Percentiles rank a stretch among this genome's conserved stretches.
Evolutionary conservation across 345 rosid genomes (phyloP).

Genomic region (Brassica napus): DNA sequence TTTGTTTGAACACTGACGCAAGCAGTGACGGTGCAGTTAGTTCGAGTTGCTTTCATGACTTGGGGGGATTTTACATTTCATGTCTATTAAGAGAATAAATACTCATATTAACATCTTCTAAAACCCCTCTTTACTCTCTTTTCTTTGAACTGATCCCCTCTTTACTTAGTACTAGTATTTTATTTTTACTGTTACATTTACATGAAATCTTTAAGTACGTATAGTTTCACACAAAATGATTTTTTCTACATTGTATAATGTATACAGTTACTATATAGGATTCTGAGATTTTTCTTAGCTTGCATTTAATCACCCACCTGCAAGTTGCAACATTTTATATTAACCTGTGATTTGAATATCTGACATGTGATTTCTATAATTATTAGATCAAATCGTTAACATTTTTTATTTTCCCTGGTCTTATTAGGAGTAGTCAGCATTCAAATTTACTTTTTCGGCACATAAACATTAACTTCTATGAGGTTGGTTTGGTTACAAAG

Average conservation of each 20-base stretch:
- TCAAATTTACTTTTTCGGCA: not conserved
- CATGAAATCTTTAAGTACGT: not conserved
- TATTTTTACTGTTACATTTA: not conserved
- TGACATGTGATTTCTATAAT: not conserved
- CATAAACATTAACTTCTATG: not conserved
- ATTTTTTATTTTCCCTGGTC: not conserved
- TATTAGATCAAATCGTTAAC: not conserved
- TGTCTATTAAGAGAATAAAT: not conserved
- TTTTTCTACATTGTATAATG: not conserved
- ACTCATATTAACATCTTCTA: not conserved
- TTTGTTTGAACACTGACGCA: constrained; percentile 15
- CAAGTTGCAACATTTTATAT: constrained; percentile 1
- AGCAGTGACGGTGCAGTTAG: constrained; percentile 34
- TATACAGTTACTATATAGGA: not conserved
- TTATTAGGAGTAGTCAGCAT: not conserved
- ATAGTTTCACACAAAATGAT: not conserved
- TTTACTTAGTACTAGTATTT: not conserved
- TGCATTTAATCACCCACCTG: not conserved
- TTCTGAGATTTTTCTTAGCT: not conserved
- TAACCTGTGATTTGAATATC: not conserved
- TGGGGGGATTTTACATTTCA: not conserved
- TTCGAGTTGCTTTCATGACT: constrained; percentile 19
- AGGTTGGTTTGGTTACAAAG: constrained; percentile 13
- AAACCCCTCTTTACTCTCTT: not conserved
- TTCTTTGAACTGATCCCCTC: not conserved